Base-by-base conservation (phyloP, 1,284 basidiomycete species). In the Malassezia dermatis region DNA sequence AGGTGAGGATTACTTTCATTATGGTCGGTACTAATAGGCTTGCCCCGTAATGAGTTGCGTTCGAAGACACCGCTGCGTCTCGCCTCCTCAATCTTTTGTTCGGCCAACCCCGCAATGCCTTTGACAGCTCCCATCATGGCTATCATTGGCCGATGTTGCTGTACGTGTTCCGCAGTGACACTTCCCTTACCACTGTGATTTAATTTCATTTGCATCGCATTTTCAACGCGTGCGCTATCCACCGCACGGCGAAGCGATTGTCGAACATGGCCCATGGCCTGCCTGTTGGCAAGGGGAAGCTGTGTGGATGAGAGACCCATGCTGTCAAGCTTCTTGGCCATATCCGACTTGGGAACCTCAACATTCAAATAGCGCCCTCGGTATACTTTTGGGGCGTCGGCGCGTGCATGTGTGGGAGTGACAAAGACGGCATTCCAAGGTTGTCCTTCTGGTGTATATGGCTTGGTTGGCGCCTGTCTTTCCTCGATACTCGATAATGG, bases 1-100 rank as follows among this genome's bases (percentile, higher is more conserved):
- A 76, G 53, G 47, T 66, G 89, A 0, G 88, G 88, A 67, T 91
- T 91, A 26, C 78, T 77, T 68, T 88, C 86, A 49, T 86, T 84
- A 2, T 76, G 77, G 41, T 81, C 79, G 2, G 77, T 75, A 0
- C 71, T 66, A 2, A 91, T 76, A 1, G 88, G 88, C 67, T 84
- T 79, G 0, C 89, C 89, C 34, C 84, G 78, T 2, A 86, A 85
- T 62, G 83, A 82, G 44, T 89, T 78, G n/a, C 79, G 78, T 13
- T 81, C 80, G 69, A 91, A 90, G 27, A 81, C 75, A 1, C 89
- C 88, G 12, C 82, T 81, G 35, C 78, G 75, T 15, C 81, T 78
- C 4, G 86, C 86, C 76, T 80, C 81, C 82, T 86, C 61, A 45
- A 63, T 64, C 24, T 53, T 57, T 28, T 65, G 60, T 31, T 72